Evolutionary conservation across 139 green algal species (phyloP), one percentile per base, ranked within the genome.

Genomic region (Coelastrella sp.): DNA sequence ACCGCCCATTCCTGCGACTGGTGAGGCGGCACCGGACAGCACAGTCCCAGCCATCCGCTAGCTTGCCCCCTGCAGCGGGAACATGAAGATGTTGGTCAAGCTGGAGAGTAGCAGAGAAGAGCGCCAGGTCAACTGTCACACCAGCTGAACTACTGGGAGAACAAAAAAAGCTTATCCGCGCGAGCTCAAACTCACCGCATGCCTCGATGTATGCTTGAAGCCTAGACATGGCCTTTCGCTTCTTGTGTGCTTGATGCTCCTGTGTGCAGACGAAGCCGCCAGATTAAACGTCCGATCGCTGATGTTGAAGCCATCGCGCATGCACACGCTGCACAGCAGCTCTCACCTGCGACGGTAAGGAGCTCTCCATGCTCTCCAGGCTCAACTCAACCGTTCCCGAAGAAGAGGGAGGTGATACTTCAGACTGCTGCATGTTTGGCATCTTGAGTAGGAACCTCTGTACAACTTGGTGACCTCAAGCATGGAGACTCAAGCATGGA

Each of bases 1-100:
- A 3, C 7, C 60, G 73, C 16, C 87, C 78, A 75, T 87, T 87
- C 5, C 87, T 75, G 47, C 87, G 47, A 7, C 54, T 74, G 47
- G 87, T 91, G 47, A 85, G 57, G 20, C 87, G 71, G 65, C 80
- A 91, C 4, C 87, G 65, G 65, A 91, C 58, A 16, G 54, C 47
- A 75, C 87, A 91, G n/a, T 78, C 20, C 87, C 87, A 91, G 78
- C 78, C 87, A 7, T 54, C 47, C 23, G 14, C 17, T 22, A 85
- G 65, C 10, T 59, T 7, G 3, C 87, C 87, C 23, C 77, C 87
- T 91, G 78, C 77, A 76, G n/a, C 5, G 7, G 5, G 8, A 6
- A 76, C 5, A 32, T 17, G 5, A 32, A 4, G 16, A 76, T 32
- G 68, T 71, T 0, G 79, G 19, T 7, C 58, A 68, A 10, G 32